Evolutionary conservation across 331 rosid genomes (phyloP).

Genomic region (Cydonia oblonga): DNA sequence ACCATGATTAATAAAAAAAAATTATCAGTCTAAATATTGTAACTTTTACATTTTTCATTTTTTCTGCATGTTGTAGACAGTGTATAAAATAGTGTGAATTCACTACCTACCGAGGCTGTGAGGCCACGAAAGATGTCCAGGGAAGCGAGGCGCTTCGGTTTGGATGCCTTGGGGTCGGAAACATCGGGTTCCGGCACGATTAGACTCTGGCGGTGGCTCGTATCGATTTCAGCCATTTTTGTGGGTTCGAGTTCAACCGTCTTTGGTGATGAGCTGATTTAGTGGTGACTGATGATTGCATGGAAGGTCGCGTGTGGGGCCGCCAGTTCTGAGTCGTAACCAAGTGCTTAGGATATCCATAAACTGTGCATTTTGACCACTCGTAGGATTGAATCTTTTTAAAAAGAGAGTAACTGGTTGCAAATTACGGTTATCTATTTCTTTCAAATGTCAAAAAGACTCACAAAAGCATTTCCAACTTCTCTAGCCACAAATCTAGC

Average conservation of each 20-base stretch:
- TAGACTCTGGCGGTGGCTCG: conserved; percentile 24
- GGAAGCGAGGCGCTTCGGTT: conserved; percentile 65
- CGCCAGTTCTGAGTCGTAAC: too few species aligned
- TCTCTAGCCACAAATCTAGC: fast-evolving
- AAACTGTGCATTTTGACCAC: too few species aligned
- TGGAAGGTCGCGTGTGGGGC: too few species aligned
- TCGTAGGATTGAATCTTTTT: too few species aligned
- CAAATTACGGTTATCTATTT: fast-evolving
- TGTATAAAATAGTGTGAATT: background rate
- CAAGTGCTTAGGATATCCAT: too few species aligned
- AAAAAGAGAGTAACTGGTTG: too few species aligned
- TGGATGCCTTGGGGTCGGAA: conserved; percentile 22
- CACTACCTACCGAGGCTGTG: conserved; percentile 56
- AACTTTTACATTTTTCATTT: too few species aligned
- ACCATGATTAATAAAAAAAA: too few species aligned
- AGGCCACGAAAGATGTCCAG: conserved; percentile 92
- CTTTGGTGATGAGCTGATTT: background rate
- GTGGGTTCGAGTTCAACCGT: background rate
- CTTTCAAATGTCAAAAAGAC: fast-evolving
- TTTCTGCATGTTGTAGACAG: too few species aligned
- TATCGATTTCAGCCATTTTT: conserved; percentile 54
- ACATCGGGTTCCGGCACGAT: conserved; percentile 15
- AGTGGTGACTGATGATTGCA: background rate
- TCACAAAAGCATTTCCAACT: fast-evolving
- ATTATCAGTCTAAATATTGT: too few species aligned